Percentiles rank a stretch among this genome's conserved stretches.
These are phyloP conservation scores for Zygosaccharomyces bisporus DNA, from an alignment of 805 yeast genomes.

Conservation along the genomic window DNA sequence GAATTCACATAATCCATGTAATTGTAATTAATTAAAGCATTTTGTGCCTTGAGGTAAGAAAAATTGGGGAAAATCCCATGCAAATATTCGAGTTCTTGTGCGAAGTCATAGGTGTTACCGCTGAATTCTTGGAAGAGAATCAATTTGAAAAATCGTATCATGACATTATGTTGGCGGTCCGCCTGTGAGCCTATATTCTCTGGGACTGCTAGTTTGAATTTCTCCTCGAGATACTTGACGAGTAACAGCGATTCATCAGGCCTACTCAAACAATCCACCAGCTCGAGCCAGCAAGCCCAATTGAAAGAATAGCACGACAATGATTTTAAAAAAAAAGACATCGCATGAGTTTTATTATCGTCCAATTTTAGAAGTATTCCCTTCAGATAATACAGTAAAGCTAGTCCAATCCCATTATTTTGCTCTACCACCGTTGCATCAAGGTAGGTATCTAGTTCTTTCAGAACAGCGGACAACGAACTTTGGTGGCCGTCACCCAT, in stretches of 20 bases:
- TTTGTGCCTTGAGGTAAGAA: slow-evolving; percentile 70
- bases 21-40: slow-evolving; percentile 77
- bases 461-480: slow-evolving; percentile 37
- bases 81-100: slow-evolving; percentile 48
- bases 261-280: slow-evolving; percentile 56
- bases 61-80: slow-evolving; percentile 64
- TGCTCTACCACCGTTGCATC: slow-evolving; percentile 7
- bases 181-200: slow-evolving; percentile 19
- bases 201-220: slow-evolving; percentile 17
- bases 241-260: slow-evolving; percentile 55
- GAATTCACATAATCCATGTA: slow-evolving; percentile 81
- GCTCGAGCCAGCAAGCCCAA: slow-evolving; percentile 92
- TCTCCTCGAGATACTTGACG: slow-evolving; percentile 38
- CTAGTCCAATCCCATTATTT: slow-evolving; percentile 33
- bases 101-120: slow-evolving; percentile 56
- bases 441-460: slow-evolving; percentile 37
- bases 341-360: slow-evolving; percentile 58
- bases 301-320: slow-evolving; percentile 71
- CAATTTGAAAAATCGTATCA: slow-evolving; percentile 59
- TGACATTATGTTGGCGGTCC: slow-evolving; percentile 24
- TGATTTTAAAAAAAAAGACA: slow-evolving; percentile 56
- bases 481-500: slow-evolving; percentile 26
- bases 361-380: slow-evolving; percentile 63
- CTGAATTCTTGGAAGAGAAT: slow-evolving; percentile 73
- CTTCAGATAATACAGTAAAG: slow-evolving; percentile 66